phyloP scores from a whole-genome alignment of 768 basidiomycete genomes.

The Pleurotus citrinopileatus region DNA sequence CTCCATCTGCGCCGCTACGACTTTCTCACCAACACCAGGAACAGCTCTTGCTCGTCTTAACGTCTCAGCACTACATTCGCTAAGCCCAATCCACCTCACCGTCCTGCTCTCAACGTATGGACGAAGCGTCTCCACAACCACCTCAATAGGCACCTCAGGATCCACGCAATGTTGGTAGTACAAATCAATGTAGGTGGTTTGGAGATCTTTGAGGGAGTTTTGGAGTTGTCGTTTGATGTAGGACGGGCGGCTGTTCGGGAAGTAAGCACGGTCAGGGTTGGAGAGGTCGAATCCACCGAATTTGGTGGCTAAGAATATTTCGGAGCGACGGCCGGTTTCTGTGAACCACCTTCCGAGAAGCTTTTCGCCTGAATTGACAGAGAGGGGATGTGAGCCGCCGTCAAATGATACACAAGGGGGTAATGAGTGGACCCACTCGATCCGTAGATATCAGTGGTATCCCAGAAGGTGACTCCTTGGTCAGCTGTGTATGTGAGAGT shows the following conservation, averaged over 20 bases:
- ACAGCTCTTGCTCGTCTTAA: slow-evolving; percentile 27
- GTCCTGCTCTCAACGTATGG: too few relatives aligned
- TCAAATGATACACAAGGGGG: too few relatives aligned
- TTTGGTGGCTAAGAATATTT: slow-evolving; percentile 57
- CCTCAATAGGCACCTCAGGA: slow-evolving; percentile 25
- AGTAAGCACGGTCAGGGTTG: background rate
- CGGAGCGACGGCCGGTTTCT: slow-evolving; percentile 35
- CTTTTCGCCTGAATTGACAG: too few relatives aligned
- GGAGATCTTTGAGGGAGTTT: slow-evolving; percentile 16
- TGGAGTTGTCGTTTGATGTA: slow-evolving; percentile 15
- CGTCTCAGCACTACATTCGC: slow-evolving; percentile 25
- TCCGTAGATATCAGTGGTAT: slow-evolving; percentile 19
- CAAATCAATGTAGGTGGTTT: slow-evolving; percentile 32
- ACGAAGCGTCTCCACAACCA: too few relatives aligned
- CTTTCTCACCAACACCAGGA: too few relatives aligned
- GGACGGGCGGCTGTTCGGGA: slow-evolving; percentile 14
- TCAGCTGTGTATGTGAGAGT: slow-evolving; percentile 21
- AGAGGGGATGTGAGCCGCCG: too few relatives aligned
- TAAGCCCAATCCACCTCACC: slow-evolving; percentile 30
- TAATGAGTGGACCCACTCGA: slow-evolving; percentile 5
- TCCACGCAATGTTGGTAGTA: slow-evolving; percentile 36
- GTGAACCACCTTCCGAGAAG: too few relatives aligned
- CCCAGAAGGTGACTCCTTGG: slow-evolving; percentile 21
- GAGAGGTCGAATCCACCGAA: slow-evolving; percentile 33
- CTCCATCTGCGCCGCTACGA: too few relatives aligned